Evolutionary conservation across 148 eudicot species (phyloP).

Genomic region (Rhododendron vialii): DNA sequence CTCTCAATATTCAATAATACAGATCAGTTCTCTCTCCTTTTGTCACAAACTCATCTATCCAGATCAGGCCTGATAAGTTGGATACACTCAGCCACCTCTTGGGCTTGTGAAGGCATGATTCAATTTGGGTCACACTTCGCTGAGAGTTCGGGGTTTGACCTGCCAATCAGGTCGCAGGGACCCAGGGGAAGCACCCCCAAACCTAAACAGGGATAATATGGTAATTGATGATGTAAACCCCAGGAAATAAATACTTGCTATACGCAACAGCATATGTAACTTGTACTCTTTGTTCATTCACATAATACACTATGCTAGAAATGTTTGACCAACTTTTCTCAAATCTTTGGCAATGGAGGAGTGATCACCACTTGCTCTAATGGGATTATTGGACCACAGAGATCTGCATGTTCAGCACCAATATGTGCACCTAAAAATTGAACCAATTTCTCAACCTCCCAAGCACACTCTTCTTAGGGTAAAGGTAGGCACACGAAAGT

Average conservation of each 20-base stretch:
- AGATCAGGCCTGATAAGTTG: not conserved
- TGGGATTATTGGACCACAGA: not conserved
- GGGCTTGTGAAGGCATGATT: not conserved
- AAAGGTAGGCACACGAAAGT: not conserved
- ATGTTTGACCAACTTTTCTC: not conserved
- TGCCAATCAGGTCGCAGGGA: not conserved
- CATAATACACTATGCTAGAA: not conserved
- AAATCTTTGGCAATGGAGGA: not conserved
- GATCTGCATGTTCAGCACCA: not conserved
- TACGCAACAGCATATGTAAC: not conserved
- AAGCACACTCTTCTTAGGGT: not conserved
- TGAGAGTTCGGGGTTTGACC: not conserved
- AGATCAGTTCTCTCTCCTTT: too few relatives aligned
- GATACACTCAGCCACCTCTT: not conserved
- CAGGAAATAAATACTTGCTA: not conserved
- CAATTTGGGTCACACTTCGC: not conserved
- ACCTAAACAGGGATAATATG: not conserved
- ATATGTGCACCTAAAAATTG: not conserved
- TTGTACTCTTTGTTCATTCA: not conserved
- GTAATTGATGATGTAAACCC: not conserved
- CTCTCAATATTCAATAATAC: too few relatives aligned
- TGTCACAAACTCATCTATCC: not conserved
- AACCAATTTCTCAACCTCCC: not conserved
- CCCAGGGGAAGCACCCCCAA: not conserved
- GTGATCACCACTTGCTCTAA: not conserved